Base-by-base conservation (phyloP, 2,329 filamentous ascomycete species). In the Taxawa tesnikishii region DNA sequence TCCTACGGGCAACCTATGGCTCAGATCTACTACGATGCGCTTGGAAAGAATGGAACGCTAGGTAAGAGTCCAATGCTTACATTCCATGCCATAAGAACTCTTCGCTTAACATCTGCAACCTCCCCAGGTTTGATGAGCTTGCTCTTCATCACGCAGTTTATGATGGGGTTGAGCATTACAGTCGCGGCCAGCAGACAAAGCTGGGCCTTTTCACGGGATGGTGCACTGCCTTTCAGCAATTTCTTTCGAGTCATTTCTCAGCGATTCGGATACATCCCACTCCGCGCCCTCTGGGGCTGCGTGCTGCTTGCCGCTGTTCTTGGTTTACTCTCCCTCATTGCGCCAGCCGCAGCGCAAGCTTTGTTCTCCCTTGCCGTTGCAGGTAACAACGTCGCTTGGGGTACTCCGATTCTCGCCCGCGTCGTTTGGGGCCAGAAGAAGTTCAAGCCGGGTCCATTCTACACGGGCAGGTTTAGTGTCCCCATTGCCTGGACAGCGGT, bases 321-420 rank as follows among this genome's bases (percentile, higher is more conserved):
- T 5, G 73, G 72, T 7, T 56, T 76, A 1, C 56, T 76, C 2
- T 70, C 65, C 25, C 54, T 77, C 6, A 75, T 76, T 43, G 68
- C 68, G 15, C 54, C 60, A 1, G 69, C 70, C 1, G 71, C 73
- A 0, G 67, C 73, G 0, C 59, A 65, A 2, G 72, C 73, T 0
- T 59, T 76, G 2, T 76, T 78, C 56, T 73, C 65, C 0, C 59
- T 74, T 5, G 61, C 62, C 6, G 68, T 76, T 3, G 70, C 72
- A 1, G 70, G 67, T 9, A 75, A 76, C 45, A 71, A 75, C 46
- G 48, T 77, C 2, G 70, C 71, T 3, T 76, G 70, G 70, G 65
- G 63, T 2, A 62, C 59, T 3, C 73, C 73, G 3, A 74, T 77
- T 27, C 58, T 75, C 26, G 66, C 67, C 38, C 65, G 72, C 7